These are phyloP conservation scores for Inonotus obliquus DNA, from an alignment of 1,284 basidiomycete species.

Conservation along the genomic window DNA sequence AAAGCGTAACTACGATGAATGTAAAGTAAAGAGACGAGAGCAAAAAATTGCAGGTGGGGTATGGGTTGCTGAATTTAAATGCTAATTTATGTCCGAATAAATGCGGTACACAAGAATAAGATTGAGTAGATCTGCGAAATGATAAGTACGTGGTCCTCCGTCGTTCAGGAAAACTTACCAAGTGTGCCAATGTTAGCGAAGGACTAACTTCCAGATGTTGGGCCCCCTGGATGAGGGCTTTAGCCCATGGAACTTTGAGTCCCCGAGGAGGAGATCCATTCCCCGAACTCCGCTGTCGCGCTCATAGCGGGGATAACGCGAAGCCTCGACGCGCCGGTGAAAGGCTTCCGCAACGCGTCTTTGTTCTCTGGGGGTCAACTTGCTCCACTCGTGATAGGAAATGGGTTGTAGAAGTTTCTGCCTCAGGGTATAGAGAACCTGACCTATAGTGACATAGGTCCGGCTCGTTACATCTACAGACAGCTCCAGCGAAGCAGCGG, in stretches of 20 bases:
- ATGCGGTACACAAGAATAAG: no score
- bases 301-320: neutral
- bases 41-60: no score
- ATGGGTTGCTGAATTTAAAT: no score
- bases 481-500: neutral
- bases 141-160: no score
- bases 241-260: conserved; percentile 6
- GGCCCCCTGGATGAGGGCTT: neutral
- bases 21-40: no score
- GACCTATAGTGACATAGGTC: conserved; percentile 9
- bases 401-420: neutral
- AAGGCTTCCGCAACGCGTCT: conserved; percentile 1
- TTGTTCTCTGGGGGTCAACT: neutral
- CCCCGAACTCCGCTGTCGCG: neutral
- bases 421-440: neutral
- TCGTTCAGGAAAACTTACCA: neutral
- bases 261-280: conserved; percentile 7
- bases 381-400: neutral
- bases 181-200: neutral
- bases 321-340: neutral
- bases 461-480: neutral
- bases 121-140: no score
- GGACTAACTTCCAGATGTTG: neutral
- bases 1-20: no score
- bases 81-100: no score